Percentiles rank a stretch among this genome's conserved stretches.
phyloP scores from a whole-genome alignment of 176 grass and related monocot genomes.

The Avena eriantha region DNA sequence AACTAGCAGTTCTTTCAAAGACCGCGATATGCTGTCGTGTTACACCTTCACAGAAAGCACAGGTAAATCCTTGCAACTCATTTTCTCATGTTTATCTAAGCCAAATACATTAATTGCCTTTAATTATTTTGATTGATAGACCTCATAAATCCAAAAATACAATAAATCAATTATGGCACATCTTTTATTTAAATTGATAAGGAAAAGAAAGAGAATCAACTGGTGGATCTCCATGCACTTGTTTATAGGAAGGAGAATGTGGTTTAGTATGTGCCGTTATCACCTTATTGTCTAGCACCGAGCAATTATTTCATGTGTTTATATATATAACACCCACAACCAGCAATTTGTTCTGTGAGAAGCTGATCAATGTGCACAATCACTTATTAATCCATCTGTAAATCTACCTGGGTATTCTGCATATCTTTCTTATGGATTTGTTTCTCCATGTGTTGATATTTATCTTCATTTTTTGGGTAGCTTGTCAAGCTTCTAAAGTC shows the following conservation, averaged over 20 bases:
- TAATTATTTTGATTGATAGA: constrained; percentile 26
- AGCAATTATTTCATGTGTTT: constrained; percentile 11
- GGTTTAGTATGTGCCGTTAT: background rate
- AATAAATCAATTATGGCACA: background rate
- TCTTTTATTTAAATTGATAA: background rate
- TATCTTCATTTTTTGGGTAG: constrained; percentile 49
- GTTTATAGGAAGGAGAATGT: constrained; percentile 25
- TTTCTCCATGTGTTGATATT: constrained; percentile 36
- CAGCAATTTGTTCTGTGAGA: constrained; percentile 19
- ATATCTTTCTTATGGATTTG: constrained; percentile 1
- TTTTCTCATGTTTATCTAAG: constrained; percentile 20
- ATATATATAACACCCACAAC: background rate
- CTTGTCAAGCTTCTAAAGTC: constrained; percentile 92
- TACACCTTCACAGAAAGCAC: constrained; percentile 99
- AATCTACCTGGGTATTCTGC: constrained; percentile 6
- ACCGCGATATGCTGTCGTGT: constrained; percentile 97
- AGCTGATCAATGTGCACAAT: background rate
- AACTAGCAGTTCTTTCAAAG: constrained; percentile 84
- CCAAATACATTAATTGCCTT: constrained; percentile 30
- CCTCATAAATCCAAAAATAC: constrained; percentile 8
- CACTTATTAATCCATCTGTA: background rate
- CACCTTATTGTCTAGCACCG: background rate
- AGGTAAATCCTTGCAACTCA: constrained; percentile 53
- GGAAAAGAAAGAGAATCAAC: background rate
- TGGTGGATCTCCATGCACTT: background rate